A percentile compares a stretch with the other conserved stretches of the same genome.
These are phyloP conservation scores for Metarhizium guizhouense DNA, from an alignment of 2,329 filamentous ascomycete species.

Conservation along the genomic window DNA sequence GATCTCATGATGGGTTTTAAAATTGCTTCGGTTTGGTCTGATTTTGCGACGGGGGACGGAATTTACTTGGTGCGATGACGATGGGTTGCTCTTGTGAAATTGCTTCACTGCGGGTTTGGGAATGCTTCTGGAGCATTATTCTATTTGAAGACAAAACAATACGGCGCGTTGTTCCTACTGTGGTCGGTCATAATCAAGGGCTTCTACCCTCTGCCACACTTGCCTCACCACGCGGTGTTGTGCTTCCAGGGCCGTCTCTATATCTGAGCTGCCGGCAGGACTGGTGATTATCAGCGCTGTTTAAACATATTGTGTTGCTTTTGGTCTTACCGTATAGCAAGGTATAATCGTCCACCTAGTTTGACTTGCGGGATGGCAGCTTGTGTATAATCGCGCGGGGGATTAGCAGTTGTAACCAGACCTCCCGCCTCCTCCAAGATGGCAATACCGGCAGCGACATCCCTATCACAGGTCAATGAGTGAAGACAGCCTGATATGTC, in stretches of 20 bases:
- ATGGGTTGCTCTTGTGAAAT: neutral
- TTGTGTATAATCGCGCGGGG: conserved; percentile 47
- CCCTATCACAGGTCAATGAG: conserved; percentile 31
- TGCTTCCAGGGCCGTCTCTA: conserved; percentile 54
- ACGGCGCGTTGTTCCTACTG: neutral
- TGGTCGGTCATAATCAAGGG: conserved; percentile 58
- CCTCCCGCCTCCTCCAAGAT: conserved; percentile 67
- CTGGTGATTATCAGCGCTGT: conserved; percentile 24
- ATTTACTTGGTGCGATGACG: too few relatives aligned
- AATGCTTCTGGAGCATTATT: neutral
- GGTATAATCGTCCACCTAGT: conserved; percentile 60
- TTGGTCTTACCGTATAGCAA: conserved; percentile 51
- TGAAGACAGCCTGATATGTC: neutral
- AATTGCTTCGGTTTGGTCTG: neutral
- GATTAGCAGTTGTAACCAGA: conserved; percentile 64
- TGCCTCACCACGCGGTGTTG: conserved; percentile 65
- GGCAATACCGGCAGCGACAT: conserved; percentile 67
- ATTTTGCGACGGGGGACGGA: too few relatives aligned
- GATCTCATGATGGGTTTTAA: conserved; percentile 6
- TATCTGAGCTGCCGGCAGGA: conserved; percentile 48
- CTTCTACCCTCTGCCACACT: conserved; percentile 60
- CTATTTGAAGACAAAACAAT: neutral
- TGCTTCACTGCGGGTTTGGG: neutral
- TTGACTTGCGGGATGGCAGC: conserved; percentile 49
- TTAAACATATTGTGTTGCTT: neutral